phyloP scores from a whole-genome alignment of 106 monocot species.

The Alisma plantagoaquatica region DNA sequence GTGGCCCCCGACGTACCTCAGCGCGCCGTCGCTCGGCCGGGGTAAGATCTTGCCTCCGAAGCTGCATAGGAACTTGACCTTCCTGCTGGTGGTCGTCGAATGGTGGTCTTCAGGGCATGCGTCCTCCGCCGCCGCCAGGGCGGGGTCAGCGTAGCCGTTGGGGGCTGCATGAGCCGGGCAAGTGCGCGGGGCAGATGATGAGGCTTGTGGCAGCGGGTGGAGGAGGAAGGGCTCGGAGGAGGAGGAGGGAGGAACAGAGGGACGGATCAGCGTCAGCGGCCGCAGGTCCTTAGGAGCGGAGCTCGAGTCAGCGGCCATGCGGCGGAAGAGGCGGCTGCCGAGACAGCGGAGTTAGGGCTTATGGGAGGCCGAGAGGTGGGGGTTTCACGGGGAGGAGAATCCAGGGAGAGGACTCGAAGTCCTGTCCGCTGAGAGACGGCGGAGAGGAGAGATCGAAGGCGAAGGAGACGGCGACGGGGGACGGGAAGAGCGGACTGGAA shows the following conservation, averaged over 20 bases:
- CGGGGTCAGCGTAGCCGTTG: background rate
- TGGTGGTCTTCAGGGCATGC: background rate
- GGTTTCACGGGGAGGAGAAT: background rate
- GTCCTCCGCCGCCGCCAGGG: background rate
- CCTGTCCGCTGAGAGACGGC: no score
- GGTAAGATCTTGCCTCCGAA: constrained; percentile 70
- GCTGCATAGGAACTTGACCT: constrained; percentile 75
- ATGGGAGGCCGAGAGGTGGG: background rate
- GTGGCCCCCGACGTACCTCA: constrained; percentile 74
- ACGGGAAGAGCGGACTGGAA: no score
- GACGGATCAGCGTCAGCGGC: background rate
- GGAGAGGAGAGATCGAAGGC: no score
- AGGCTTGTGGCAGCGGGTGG: background rate
- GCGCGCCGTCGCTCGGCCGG: constrained; percentile 60
- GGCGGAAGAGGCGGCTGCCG: background rate
- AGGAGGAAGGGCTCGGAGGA: no score
- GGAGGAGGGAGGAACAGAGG: background rate
- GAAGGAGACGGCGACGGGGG: no score
- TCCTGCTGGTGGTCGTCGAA: constrained; percentile 3
- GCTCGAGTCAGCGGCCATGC: constrained; percentile 1
- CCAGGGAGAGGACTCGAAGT: background rate
- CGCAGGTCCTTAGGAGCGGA: constrained; percentile 3
- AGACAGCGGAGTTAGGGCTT: background rate
- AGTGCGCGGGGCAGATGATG: no score
- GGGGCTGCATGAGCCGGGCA: no score